A percentile compares a stretch with the other conserved stretches of the same genome.
phyloP scores from a whole-genome alignment of 139 green algal genomes.

The Medakamo hakoo region DNA sequence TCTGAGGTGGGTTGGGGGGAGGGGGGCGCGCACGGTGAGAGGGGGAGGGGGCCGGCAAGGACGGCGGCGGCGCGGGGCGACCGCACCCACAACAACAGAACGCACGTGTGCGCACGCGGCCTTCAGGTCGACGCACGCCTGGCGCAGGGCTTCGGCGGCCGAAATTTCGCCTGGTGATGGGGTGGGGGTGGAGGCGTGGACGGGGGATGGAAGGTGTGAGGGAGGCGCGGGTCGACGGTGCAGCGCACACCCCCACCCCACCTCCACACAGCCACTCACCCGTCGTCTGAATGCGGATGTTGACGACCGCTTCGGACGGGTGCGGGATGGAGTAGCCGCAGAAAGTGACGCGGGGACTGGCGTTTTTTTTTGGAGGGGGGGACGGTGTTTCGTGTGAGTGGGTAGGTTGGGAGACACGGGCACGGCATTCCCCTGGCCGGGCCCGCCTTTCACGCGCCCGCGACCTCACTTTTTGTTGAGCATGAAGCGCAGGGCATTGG shows the following conservation, averaged over 20 bases:
- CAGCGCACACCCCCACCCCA: not conserved
- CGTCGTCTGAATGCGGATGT: conserved; percentile 71
- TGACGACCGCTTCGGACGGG: conserved; percentile 60
- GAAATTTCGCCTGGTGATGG: conserved; percentile 45
- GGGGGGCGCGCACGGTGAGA: not conserved
- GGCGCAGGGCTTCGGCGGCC: conserved; percentile 23
- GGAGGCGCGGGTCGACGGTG: too few relatives aligned
- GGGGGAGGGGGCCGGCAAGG: too few relatives aligned
- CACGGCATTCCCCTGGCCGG: not conserved
- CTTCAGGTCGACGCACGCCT: conserved; percentile 27
- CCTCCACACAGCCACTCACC: conserved; percentile 15
- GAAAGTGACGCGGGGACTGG: conserved; percentile 55
- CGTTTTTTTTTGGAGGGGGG: not conserved
- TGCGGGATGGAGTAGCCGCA: conserved; percentile 71
- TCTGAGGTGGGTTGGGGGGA: too few relatives aligned
- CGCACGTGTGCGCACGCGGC: conserved; percentile 31
- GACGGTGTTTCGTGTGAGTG: too few relatives aligned
- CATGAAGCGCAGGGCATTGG: conserved; percentile 63
- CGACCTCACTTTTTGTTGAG: conserved; percentile 62
- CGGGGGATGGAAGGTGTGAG: not conserved
- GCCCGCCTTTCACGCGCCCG: not conserved
- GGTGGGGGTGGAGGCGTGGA: too few relatives aligned
- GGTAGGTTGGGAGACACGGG: not conserved
- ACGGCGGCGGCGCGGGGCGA: too few relatives aligned
- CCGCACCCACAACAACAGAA: too few relatives aligned